phyloP scores from a whole-genome alignment of 148 eudicot species.

The Chenopodium quinoa region DNA sequence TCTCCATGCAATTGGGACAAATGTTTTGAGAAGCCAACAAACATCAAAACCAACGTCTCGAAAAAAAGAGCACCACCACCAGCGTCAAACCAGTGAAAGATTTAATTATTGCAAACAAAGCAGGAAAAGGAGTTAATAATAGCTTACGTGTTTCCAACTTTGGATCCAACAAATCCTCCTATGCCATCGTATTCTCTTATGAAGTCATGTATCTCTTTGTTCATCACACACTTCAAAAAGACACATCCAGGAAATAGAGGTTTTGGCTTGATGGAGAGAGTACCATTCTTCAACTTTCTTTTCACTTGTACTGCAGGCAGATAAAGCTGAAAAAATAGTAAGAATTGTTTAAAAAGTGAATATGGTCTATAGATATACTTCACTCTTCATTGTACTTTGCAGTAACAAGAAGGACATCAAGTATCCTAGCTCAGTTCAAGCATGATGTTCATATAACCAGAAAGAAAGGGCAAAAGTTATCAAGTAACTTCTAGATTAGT shows the following conservation, averaged over 20 bases:
- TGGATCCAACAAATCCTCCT: slow-evolving; percentile 79
- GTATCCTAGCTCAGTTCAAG: not conserved
- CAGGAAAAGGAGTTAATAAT: not conserved
- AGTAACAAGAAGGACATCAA: not conserved
- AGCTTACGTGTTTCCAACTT: slow-evolving; percentile 91
- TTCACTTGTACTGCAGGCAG: slow-evolving; percentile 65
- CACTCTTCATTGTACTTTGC: not conserved
- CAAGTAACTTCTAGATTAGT: not conserved
- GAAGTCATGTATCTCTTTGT: slow-evolving; percentile 86
- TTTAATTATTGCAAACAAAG: slow-evolving; percentile 2
- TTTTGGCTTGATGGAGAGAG: slow-evolving; percentile 68
- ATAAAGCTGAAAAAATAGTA: slow-evolving; percentile 62
- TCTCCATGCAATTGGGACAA: not conserved
- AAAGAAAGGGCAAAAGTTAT: not conserved
- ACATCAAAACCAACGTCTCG: not conserved
- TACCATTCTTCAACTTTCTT: slow-evolving; percentile 76
- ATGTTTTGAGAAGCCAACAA: not conserved
- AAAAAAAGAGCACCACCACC: not conserved
- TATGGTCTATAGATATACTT: not conserved
- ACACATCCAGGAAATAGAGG: slow-evolving; percentile 75
- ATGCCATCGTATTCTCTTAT: slow-evolving; percentile 69
- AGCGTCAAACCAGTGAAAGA: not conserved
- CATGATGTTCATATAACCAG: not conserved
- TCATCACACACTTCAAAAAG: slow-evolving; percentile 73
- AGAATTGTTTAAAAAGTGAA: slow-evolving; percentile 15